These are phyloP conservation scores for Thalassiosira gravida DNA, from an alignment of 352 stramenopile genomes.

Conservation along the genomic window DNA sequence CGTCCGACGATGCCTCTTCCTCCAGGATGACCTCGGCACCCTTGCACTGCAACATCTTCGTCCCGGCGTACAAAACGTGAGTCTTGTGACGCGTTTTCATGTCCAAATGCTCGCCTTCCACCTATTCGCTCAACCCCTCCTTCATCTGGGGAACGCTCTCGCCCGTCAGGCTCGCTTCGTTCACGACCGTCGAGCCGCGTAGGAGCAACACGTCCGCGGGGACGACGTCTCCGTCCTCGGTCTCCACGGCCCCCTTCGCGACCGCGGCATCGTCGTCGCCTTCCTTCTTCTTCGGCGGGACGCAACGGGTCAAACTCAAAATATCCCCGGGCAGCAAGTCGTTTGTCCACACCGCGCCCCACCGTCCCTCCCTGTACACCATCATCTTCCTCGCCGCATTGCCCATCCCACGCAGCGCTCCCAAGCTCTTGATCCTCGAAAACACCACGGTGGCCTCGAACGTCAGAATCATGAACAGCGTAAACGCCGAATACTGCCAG, in stretches of 20 bases:
- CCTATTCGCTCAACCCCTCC: slow-evolving; percentile 86
- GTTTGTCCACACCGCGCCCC: slow-evolving; percentile 88
- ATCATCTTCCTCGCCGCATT: slow-evolving; percentile 87
- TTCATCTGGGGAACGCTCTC: slow-evolving; percentile 99
- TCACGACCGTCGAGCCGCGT: slow-evolving; percentile 93
- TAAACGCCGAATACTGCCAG: slow-evolving; percentile 97
- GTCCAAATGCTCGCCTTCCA: slow-evolving; percentile 68
- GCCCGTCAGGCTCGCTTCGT: slow-evolving; percentile 96
- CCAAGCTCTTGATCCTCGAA: slow-evolving; percentile 93
- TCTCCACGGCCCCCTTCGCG: slow-evolving; percentile 42
- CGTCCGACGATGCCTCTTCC: slow-evolving; percentile 50
- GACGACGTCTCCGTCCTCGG: slow-evolving; percentile 86
- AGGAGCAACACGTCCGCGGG: slow-evolving; percentile 94
- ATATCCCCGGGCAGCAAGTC: slow-evolving; percentile 92
- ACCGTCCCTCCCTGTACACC: slow-evolving; percentile 90
- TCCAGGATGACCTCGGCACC: slow-evolving; percentile 56
- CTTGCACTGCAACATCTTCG: slow-evolving; percentile 85
- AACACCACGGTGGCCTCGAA: slow-evolving; percentile 96
- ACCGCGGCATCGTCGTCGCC: slow-evolving; percentile 62
- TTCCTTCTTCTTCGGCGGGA: slow-evolving; percentile 72
- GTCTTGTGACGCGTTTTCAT: slow-evolving; percentile 85
- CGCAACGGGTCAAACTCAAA: slow-evolving; percentile 90
- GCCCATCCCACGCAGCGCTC: slow-evolving; percentile 94
- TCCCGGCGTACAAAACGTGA: slow-evolving; percentile 82
- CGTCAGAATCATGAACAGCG: slow-evolving; percentile 96